Base-by-base conservation (phyloP, 1,139 yeast species). In the Taphrina deformans region DNA sequence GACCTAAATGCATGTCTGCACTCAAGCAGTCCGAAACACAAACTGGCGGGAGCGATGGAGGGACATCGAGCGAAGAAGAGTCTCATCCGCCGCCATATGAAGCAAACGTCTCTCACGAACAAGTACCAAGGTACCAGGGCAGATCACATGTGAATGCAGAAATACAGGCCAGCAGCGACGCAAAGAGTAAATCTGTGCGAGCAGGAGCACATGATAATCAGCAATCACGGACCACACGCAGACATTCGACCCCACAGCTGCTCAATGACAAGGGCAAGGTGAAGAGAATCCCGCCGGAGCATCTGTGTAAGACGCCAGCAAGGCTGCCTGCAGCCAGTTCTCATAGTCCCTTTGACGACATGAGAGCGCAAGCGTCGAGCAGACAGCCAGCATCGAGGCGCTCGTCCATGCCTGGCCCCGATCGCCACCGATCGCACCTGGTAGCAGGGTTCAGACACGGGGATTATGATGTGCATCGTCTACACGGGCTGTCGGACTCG, bases 401-500 rank as follows among this genome's bases (percentile, higher is more conserved):
- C 14, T 16, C 24, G 7, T 44, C 48, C 6, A 44, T 44, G 48
- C 48, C 48, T 21, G 48, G 27, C n/a, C 7, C 48, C 7, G n/a
- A n/a, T 21, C 48, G n/a, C 6, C 21, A 9, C 26, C 14, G 14
- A 26, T 23, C n/a, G 23, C 35, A 3, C 9, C 23, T 16, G 18
- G 35, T 26, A n/a, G 33, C 38, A 24, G 53, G 33, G 24, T 26
- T 27, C 27, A 10, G 55, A 21, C 55, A 51, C 29, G 44, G 44
- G 14, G 55, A 51, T n/a, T 16, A 51, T 33, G 55, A 29, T 21
- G 27, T 23, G 9, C 62, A 58, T 58, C 53, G 46, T 14, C 6
- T 58, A 6, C 62, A 58, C 18, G 55, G 55, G 16, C 45, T 58
- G 18, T 24, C 31, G 12, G 62, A 58, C 33, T 26, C 21, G 23